Conservation (phyloP, 1,284 basidiomycete species). For the Sphagnurus paluster region DNA sequence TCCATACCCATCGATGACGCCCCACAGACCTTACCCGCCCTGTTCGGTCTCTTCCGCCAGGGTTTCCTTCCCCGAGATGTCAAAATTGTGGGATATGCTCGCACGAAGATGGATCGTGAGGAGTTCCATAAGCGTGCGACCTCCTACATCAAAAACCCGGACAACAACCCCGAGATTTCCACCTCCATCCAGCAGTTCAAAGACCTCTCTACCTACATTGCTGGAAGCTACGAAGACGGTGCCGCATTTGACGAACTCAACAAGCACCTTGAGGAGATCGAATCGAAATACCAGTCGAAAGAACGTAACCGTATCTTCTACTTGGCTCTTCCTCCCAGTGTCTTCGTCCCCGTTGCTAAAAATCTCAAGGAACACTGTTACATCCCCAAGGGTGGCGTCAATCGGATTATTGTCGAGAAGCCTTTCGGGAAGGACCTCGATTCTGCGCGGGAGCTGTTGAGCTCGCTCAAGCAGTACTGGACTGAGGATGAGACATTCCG, state of each 20-base stretch:
- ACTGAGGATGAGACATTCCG: constrained; percentile 95
- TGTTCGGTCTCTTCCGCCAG: constrained; percentile 85
- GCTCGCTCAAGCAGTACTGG: constrained; percentile 84
- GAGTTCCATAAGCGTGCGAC: constrained; percentile 86
- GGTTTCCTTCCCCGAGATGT: constrained; percentile 81
- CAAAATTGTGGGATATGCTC: constrained; percentile 92
- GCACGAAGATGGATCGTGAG: constrained; percentile 88
- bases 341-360: constrained; percentile 87
- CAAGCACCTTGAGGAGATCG: constrained; percentile 76
- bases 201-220: constrained; percentile 74
- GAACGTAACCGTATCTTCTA: constrained; percentile 85
- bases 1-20: constrained; percentile 9
- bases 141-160: constrained; percentile 80
- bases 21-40: constrained; percentile 85
- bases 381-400: constrained; percentile 63
- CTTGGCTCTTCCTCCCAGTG: constrained; percentile 91
- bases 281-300: constrained; percentile 64
- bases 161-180: constrained; percentile 57
- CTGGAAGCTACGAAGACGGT: constrained; percentile 86
- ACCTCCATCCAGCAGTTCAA: constrained; percentile 82
- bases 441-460: constrained; percentile 80
- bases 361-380: constrained; percentile 86
- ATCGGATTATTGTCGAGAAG: constrained; percentile 95
- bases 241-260: constrained; percentile 78
- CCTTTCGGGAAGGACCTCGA: constrained; percentile 94